A percentile compares a stretch with the other conserved stretches of the same genome.
Conservation (phyloP, 1,284 basidiomycete genomes). For the Sanghuangporus weigelae region DNA sequence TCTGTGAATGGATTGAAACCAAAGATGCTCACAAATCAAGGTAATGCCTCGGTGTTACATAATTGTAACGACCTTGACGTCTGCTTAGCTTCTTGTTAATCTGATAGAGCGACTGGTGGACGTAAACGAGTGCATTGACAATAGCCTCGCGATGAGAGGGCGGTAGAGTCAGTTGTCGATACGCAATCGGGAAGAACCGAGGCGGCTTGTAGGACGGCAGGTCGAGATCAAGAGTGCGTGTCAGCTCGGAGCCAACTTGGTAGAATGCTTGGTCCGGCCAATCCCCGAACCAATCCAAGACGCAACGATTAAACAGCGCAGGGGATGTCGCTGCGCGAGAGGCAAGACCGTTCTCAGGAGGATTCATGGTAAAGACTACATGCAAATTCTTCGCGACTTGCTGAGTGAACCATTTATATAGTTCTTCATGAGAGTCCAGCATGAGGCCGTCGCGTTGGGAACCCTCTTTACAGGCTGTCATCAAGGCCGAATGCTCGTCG, state of each 20-base stretch:
- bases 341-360: slow-evolving; percentile 91
- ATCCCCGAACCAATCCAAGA: slow-evolving; percentile 97
- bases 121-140: slow-evolving; percentile 90
- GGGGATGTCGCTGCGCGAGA: slow-evolving; percentile 96
- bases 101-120: slow-evolving; percentile 87
- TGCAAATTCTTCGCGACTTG: slow-evolving; percentile 96
- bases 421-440: slow-evolving; percentile 96
- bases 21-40: slow-evolving; percentile 90
- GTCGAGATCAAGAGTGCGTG: slow-evolving; percentile 86
- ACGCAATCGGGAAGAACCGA: slow-evolving; percentile 80
- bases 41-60: slow-evolving; percentile 98
- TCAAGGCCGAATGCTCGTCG: slow-evolving; percentile 93
- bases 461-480: slow-evolving; percentile 99
- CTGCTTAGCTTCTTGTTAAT: slow-evolving; percentile 88
- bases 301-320: slow-evolving; percentile 96
- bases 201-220: slow-evolving; percentile 75
- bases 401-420: slow-evolving; percentile 96
- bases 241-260: slow-evolving; percentile 95
- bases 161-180: slow-evolving; percentile 75
- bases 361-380: slow-evolving; percentile 99
- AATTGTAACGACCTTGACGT: slow-evolving; percentile 89
- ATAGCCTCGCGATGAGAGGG: slow-evolving; percentile 85
- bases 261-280: slow-evolving; percentile 98
- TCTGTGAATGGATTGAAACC: neutral
- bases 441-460: slow-evolving; percentile 96